A percentile compares a stretch with the other conserved stretches of the same genome.
phyloP scores from a whole-genome alignment of 2,329 filamentous ascomycete species.

The Bipolaris cookei region DNA sequence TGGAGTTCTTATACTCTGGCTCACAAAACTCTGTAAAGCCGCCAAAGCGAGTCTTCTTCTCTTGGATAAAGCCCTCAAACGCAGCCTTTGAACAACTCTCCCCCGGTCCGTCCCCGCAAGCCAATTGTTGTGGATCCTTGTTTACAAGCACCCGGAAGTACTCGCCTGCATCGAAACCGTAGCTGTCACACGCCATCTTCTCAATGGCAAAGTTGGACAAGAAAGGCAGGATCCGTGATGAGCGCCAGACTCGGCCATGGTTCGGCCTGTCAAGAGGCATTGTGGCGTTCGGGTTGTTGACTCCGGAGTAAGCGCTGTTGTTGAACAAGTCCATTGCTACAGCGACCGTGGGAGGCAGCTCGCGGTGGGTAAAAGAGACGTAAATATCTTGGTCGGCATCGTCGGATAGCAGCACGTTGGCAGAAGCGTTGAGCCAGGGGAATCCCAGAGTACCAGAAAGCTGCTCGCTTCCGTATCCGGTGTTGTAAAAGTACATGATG shows the following conservation, averaged over 20 bases:
- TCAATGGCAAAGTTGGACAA: constrained; percentile 71
- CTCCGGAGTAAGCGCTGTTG: constrained; percentile 64
- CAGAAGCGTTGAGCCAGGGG: constrained; percentile 70
- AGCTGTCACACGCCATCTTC: constrained; percentile 66
- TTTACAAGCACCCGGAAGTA: constrained; percentile 62
- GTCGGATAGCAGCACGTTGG: constrained; percentile 57
- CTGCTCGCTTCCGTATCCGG: constrained; percentile 64
- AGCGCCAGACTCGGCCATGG: constrained; percentile 67
- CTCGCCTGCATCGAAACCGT: constrained; percentile 59
- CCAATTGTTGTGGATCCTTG: constrained; percentile 57
- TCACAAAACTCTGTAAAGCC: constrained; percentile 53
- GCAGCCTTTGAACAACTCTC: constrained; percentile 56
- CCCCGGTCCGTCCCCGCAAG: constrained; percentile 58
- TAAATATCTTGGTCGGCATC: constrained; percentile 64
- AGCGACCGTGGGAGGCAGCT: constrained; percentile 69
- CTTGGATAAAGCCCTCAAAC: constrained; percentile 54
- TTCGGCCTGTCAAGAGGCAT: constrained; percentile 70
- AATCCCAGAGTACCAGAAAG: constrained; percentile 66
- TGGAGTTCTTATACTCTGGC: constrained; percentile 53
- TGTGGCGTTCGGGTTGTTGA: constrained; percentile 64
- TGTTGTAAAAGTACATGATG: constrained; percentile 69
- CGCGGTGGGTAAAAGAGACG: constrained; percentile 72
- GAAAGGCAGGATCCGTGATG: constrained; percentile 68
- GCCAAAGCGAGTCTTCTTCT: constrained; percentile 53
- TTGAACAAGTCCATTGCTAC: constrained; percentile 74